Evolutionary conservation across 1,284 basidiomycete genomes (phyloP).

Genomic region (Taiwanofungus camphoratus): DNA sequence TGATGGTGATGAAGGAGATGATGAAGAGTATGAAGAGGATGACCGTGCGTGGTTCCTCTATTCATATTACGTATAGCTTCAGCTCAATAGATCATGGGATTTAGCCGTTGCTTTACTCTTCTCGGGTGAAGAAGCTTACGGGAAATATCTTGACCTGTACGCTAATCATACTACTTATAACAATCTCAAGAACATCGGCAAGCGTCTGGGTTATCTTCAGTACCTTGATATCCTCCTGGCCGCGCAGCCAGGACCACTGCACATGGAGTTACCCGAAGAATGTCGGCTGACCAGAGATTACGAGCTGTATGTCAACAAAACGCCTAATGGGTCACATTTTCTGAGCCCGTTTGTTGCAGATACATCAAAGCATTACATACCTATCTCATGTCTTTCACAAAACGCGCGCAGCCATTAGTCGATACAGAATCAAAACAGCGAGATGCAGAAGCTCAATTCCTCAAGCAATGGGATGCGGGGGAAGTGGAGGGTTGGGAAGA

Average conservation of each 20-base stretch:
- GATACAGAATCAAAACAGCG: conserved; percentile 71
- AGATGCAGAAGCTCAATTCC: conserved; percentile 67
- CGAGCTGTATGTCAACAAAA: conserved; percentile 69
- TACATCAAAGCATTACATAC: conserved; percentile 80
- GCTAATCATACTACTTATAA: conserved; percentile 83
- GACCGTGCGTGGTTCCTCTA: conserved; percentile 55
- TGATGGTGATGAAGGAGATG: conserved; percentile 67
- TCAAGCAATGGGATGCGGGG: conserved; percentile 73
- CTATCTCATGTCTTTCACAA: conserved; percentile 85
- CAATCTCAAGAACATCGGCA: conserved; percentile 82
- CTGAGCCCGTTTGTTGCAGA: conserved; percentile 32
- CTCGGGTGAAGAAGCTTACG: conserved; percentile 94
- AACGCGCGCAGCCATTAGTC: conserved; percentile 83
- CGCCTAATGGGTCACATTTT: no score
- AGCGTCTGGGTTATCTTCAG: conserved; percentile 82
- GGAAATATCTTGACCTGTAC: conserved; percentile 93
- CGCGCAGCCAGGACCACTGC: conserved; percentile 51
- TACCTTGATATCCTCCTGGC: conserved; percentile 82
- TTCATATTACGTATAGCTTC: not conserved
- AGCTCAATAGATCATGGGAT: not conserved
- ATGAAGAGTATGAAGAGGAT: conserved; percentile 72
- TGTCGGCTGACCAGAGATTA: conserved; percentile 74
- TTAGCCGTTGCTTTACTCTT: conserved; percentile 84
- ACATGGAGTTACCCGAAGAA: conserved; percentile 70
- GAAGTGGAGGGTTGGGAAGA: conserved; percentile 79